Base-by-base conservation (phyloP, 352 stramenopile species). In the Pythium utonaiense region DNA sequence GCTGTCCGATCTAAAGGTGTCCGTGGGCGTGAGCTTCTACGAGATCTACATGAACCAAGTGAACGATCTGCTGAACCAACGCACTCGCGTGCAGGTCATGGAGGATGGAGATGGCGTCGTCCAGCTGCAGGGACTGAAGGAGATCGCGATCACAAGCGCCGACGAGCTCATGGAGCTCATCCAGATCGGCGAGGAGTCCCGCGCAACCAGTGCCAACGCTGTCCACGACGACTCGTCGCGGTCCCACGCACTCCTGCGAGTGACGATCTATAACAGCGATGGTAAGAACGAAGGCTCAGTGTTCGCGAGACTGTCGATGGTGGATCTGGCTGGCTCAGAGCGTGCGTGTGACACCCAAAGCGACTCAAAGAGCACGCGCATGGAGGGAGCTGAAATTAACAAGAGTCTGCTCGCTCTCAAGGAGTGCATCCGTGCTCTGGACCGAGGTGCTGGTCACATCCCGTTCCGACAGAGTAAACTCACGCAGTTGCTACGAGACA, bases 321-420 rank as follows among this genome's bases (percentile, higher is more conserved):
- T 99, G 44, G 96, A 99, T 69, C 68, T 99, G 0, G 96, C 96
- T 2, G 96, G 96, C 28, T 98, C 86, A 53, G 96, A 99, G 62
- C 83, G 95, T 12, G 96, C 94, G 16, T 91, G 85, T 24, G 95
- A 99, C 66, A 98, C 94, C 7, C 89, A 96, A 38, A 88, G 75
- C 30, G 66, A 53, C 60, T 68, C 71, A 50, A 93, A 93, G 55
- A 92, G 82, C 31, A 98, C 93, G 8, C 75, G 96, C 7, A 88
- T 98, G 73, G 96, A 99, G 79, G 95, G 95, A 30, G 93, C 96
- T 8, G 96, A 99, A 67, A 99, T 98, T 70, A 99, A 99, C 75
- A 99, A 97, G 50, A 97, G 86, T 27, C 69, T 99, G 19, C 71
- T 99, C 36, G 95, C 96, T n/a, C 74, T 99, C 7, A 99, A 99